phyloP scores from a whole-genome alignment of 108 stramenopile species.

The Nannochloropsis salina region DNA sequence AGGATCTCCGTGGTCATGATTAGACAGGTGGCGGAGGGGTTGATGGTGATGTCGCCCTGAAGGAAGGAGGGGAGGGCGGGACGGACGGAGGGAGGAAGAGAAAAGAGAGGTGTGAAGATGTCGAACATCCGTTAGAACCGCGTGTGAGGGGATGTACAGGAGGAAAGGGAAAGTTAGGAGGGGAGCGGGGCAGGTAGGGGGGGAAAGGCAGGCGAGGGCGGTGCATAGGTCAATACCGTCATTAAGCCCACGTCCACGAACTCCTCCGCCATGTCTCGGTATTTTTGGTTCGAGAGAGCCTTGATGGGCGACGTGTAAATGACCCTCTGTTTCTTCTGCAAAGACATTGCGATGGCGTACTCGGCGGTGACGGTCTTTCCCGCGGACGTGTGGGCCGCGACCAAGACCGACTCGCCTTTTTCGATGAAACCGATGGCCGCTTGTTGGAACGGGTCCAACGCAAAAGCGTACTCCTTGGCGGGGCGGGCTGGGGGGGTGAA shows the following conservation, averaged over 20 bases:
- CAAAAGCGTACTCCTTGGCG: slow-evolving; percentile 89
- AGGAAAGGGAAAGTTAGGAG: no score
- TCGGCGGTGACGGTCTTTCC: slow-evolving; percentile 76
- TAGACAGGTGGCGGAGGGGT: slow-evolving; percentile 84
- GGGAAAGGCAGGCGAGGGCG: no score
- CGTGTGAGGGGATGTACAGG: slow-evolving; percentile 57
- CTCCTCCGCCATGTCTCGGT: slow-evolving; percentile 78
- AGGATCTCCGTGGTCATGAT: slow-evolving; percentile 99
- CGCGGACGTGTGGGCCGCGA: slow-evolving; percentile 59
- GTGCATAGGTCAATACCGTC: slow-evolving; percentile 12
- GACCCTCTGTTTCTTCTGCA: slow-evolving; percentile 81
- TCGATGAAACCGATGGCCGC: slow-evolving; percentile 86
- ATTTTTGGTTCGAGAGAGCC: slow-evolving; percentile 97
- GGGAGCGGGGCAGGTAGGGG: no score
- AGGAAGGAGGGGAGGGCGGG: slow-evolving; percentile 4
- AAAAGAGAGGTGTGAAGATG: no score
- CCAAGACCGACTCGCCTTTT: slow-evolving; percentile 76
- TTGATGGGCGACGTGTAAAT: slow-evolving; percentile 99
- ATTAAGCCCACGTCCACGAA: slow-evolving; percentile 49
- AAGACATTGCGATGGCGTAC: slow-evolving; percentile 93
- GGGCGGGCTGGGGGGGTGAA: slow-evolving; percentile 50
- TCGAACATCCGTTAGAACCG: no score
- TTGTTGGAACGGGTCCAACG: slow-evolving; percentile 89
- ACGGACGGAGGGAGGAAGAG: neutral
- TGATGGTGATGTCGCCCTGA: slow-evolving; percentile 92